Base-by-base conservation (phyloP, 2,329 filamentous ascomycete genomes). In the Fusarium citri region DNA sequence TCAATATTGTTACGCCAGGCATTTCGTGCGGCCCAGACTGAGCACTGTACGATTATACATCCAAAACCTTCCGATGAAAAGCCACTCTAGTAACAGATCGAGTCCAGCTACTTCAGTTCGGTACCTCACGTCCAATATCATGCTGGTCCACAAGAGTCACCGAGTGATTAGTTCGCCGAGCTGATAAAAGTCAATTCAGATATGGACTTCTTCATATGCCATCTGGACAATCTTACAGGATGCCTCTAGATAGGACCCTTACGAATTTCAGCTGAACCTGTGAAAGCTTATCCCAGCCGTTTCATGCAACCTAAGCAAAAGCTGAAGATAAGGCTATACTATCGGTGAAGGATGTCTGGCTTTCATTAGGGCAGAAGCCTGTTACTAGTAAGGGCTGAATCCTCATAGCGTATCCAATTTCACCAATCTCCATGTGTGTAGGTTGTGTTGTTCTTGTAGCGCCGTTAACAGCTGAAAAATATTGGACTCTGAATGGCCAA, bases 401-500 rank as follows among this genome's bases (percentile, higher is more conserved):
- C 4, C 34, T 12, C 18, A n/a, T 37, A 11, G 34, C 10, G 10
- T 37, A n/a, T 12, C 34, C 34, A 4, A n/a, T 2, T 7, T 37
- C 18, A n/a, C 34, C 34, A n/a, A 37, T 37, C 34, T 11, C 6
- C 34, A 11, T 37, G 1, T 11, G 3, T n/a, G 16, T 11, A 37
- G 18, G 34, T 12, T 7, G 34, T 4, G 12, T 37, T 37, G 10
- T 6, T 12, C 34, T 4, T n/a, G 3, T 11, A n/a, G 34, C 2
- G 1, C 3, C 0, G 1, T 7, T 11, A 12, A 12, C 10, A 37
- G 18, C 10, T 37, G 5, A 37, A 37, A 6, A 7, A 4, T 2
- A 7, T 16, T 5, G 0, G 2, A 43, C 5, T 23, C 15, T 23
- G 12, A 43, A n/a, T 37, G 34, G 18, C 7, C 34, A 12, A n/a